A percentile compares a stretch with the other conserved stretches of the same genome.
Conservation (phyloP, 129 eudicot species). For the Tagetes patula region DNA sequence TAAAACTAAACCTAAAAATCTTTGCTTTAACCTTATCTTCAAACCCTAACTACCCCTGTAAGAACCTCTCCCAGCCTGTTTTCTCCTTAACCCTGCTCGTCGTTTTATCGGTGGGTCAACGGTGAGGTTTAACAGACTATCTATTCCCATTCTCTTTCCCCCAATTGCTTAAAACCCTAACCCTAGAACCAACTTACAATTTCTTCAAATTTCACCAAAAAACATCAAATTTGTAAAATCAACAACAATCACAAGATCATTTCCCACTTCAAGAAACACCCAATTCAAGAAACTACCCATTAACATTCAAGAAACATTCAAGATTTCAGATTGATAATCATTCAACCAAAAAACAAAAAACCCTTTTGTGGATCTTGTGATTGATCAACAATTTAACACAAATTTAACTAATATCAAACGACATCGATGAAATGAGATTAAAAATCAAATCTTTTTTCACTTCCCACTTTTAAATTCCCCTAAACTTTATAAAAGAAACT, state of each 20-base stretch:
- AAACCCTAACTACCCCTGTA: constrained; percentile 50
- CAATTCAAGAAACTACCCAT: constrained; percentile 39
- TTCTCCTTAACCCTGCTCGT: constrained; percentile 78
- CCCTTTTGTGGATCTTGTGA: constrained; percentile 36
- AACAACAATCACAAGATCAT: constrained; percentile 9
- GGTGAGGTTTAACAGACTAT: constrained; percentile 50
- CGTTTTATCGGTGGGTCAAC: constrained; percentile 85
- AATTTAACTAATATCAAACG: constrained; percentile 70
- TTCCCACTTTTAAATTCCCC: constrained; percentile 37
- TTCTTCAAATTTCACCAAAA: constrained; percentile 30
- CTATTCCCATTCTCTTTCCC: constrained; percentile 43
- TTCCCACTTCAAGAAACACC: not conserved
- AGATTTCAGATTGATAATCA: constrained; percentile 3
- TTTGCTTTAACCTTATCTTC: constrained; percentile 18
- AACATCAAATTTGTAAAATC: constrained; percentile 10
- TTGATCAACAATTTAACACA: constrained; percentile 16
- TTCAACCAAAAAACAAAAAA: not conserved
- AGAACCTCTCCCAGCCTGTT: constrained; percentile 91
- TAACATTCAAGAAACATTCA: constrained; percentile 14
- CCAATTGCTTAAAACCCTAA: constrained; percentile 31
- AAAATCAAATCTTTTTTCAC: constrained; percentile 31
- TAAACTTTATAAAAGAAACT: constrained; percentile 12
- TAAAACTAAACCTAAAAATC: constrained; percentile 25
- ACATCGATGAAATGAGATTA: constrained; percentile 48
- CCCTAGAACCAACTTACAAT: constrained; percentile 39